phyloP scores from a whole-genome alignment of 208 protist species.

The Porcisia hertigi region DNA sequence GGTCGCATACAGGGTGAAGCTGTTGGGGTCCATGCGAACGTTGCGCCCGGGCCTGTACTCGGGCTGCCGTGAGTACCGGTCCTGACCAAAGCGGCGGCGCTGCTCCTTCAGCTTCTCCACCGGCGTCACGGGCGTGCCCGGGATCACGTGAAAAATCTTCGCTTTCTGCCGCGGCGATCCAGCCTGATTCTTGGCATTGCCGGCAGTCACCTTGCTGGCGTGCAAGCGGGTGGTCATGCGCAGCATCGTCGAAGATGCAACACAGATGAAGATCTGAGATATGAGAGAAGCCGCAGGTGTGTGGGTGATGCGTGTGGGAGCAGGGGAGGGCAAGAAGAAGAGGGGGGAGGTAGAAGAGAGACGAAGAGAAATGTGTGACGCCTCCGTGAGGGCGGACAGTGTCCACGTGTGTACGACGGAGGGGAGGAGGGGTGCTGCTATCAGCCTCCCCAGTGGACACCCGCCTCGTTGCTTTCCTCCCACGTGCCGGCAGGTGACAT shows the following conservation, averaged over 20 bases:
- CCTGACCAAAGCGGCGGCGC: constrained; percentile 70
- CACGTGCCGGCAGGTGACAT: too few relatives aligned
- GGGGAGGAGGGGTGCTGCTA: background rate
- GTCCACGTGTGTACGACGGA: background rate
- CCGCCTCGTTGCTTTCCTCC: too few relatives aligned
- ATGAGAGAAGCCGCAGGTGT: background rate
- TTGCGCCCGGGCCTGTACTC: constrained; percentile 76
- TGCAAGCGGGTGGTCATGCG: constrained; percentile 25
- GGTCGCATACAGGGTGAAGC: constrained; percentile 80
- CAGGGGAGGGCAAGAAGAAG: too few relatives aligned
- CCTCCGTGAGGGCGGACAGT: background rate
- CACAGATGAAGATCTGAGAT: background rate
- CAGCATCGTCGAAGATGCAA: constrained; percentile 40
- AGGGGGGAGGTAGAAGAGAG: background rate
- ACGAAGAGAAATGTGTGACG: background rate
- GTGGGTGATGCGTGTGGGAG: background rate
- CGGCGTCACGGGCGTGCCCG: constrained; percentile 72
- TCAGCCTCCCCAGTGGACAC: too few relatives aligned
- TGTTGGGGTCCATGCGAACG: constrained; percentile 83
- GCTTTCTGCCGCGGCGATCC: constrained; percentile 59
- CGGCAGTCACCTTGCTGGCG: constrained; percentile 81
- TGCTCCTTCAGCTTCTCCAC: constrained; percentile 85
- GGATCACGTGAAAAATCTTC: constrained; percentile 78
- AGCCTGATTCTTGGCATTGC: constrained; percentile 83
- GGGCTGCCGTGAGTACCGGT: constrained; percentile 73